Percentiles rank a stretch among this genome's conserved stretches.
Conservation (phyloP, 768 basidiomycete genomes). For the Dacryopinax spathularia region DNA sequence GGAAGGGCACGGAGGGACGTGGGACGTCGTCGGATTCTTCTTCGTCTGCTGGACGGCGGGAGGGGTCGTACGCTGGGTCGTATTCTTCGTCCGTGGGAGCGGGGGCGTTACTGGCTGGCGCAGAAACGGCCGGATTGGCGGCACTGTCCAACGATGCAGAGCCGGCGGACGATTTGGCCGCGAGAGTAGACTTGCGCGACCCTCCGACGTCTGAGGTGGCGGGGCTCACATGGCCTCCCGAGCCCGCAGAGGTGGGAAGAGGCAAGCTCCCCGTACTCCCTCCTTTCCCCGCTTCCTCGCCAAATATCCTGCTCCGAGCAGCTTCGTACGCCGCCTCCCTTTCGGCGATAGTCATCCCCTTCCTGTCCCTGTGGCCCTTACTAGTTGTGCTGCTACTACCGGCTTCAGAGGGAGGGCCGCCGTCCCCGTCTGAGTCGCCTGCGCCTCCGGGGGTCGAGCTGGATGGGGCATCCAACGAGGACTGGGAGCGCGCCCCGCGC, state of each 20-base stretch:
- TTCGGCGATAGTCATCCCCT: constrained; percentile 66
- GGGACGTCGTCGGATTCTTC: not conserved
- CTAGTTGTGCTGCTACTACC: constrained; percentile 37
- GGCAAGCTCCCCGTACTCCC: constrained; percentile 8
- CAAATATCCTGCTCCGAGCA: constrained; percentile 74
- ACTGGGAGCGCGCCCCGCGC: constrained; percentile 41
- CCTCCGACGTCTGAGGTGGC: not conserved
- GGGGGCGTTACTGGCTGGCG: not conserved
- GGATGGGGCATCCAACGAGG: constrained; percentile 29
- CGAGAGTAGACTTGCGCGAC: no score
- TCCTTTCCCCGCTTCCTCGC: constrained; percentile 39
- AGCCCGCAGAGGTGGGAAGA: not conserved
- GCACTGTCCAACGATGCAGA: not conserved
- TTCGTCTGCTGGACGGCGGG: not conserved
- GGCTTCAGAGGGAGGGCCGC: constrained; percentile 60
- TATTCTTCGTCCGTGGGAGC: not conserved
- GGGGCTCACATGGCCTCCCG: not conserved
- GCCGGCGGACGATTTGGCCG: not conserved
- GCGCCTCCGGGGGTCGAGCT: not conserved
- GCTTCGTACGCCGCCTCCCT: constrained; percentile 82
- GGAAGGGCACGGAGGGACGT: not conserved
- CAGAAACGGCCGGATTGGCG: not conserved
- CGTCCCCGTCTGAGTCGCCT: constrained; percentile 54
- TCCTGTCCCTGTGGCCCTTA: no score
- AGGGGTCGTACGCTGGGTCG: constrained; percentile 5